A percentile compares a stretch with the other conserved stretches of the same genome.
phyloP scores from a whole-genome alignment of 2,329 filamentous ascomycete species.

The Aspergillus vadensis region DNA sequence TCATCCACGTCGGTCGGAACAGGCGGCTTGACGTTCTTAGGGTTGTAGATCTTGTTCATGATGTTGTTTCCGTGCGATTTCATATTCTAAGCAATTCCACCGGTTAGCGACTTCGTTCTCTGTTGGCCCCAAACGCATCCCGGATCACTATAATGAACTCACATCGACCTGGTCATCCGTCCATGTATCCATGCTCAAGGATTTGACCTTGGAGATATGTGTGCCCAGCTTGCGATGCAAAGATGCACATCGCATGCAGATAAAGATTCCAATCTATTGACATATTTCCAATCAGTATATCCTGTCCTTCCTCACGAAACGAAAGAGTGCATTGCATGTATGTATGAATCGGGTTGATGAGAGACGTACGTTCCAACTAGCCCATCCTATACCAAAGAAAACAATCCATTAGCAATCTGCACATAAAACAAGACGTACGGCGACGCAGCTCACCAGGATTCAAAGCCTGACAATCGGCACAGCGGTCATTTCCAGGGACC shows the following conservation, averaged over 20 bases:
- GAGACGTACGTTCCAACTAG: conserved; percentile 85
- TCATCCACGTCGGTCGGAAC: conserved; percentile 90
- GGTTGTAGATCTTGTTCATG: conserved; percentile 89
- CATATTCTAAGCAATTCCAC: conserved; percentile 69
- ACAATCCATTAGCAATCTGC: conserved; percentile 7
- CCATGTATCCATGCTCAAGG: conserved; percentile 98
- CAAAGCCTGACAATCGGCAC: conserved; percentile 86
- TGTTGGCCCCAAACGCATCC: not conserved
- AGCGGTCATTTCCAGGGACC: conserved; percentile 85
- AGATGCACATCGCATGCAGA: conserved; percentile 96
- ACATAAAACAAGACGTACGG: not conserved
- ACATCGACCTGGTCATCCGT: conserved; percentile 94
- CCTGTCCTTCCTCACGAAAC: not conserved
- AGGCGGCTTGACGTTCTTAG: conserved; percentile 76
- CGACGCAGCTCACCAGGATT: conserved; percentile 74
- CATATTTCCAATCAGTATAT: conserved; percentile 20
- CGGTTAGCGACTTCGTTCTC: not conserved
- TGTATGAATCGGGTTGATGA: not conserved
- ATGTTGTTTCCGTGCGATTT: conserved; percentile 82
- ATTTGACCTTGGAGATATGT: conserved; percentile 98
- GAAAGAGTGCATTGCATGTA: not conserved
- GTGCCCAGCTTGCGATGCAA: conserved; percentile 96
- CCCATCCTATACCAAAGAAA: conserved; percentile 67
- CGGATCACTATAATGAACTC: conserved; percentile 38
- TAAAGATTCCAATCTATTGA: conserved; percentile 85